Evolutionary conservation across 495 filamentous ascomycete genomes (phyloP), one percentile per base, ranked within the genome.

Genomic region (Daldinia bambusicola): DNA sequence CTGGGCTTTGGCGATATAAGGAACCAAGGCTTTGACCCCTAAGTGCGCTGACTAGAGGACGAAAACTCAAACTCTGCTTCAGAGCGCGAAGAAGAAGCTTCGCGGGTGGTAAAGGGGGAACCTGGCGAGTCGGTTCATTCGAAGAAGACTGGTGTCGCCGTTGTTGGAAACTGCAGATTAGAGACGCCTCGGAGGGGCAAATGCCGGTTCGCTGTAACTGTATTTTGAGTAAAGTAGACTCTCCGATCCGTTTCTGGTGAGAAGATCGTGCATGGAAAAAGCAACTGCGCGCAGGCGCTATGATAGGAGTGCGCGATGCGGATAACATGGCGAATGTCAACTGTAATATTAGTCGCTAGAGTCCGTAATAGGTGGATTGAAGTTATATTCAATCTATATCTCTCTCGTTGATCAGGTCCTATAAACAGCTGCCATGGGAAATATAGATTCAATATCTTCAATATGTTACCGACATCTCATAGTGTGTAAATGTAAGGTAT

Each of bases 1-100:
- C 78, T 4, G 82, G 82, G 60, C 76, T 82, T 51, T 76, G 71
- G 18, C 77, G 77, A 55, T 77, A 81, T 12, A 81, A 67, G 0
- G 63, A 57, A 9, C 70, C 76, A 43, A 83, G 65, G 58, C 60
- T 77, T 41, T 77, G 74, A 51, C 76, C 72, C 32, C 78, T 71
- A n/a, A 82, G 76, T 56, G 72, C 71, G 34, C 67, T 63, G 41
- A 78, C 70, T 34, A 82, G 40, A 20, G 76, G 75, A 16, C 75
- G 68, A 52, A 77, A 67, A 55, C 69, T 76, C 45, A 83, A 59
- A 55, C 77, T 70, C 55, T 74, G 76, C 36, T 64, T 74, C 1
- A 81, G 34, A n/a, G 73, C 76, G 7, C 76, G 69, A 16, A 75
- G 53, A 14, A 81, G 63, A 53, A 81, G 68, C 45, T 63, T 73